Evolutionary conservation across 2,329 filamentous ascomycete genomes (phyloP).

Genomic region (Escovopsis sp.): DNA sequence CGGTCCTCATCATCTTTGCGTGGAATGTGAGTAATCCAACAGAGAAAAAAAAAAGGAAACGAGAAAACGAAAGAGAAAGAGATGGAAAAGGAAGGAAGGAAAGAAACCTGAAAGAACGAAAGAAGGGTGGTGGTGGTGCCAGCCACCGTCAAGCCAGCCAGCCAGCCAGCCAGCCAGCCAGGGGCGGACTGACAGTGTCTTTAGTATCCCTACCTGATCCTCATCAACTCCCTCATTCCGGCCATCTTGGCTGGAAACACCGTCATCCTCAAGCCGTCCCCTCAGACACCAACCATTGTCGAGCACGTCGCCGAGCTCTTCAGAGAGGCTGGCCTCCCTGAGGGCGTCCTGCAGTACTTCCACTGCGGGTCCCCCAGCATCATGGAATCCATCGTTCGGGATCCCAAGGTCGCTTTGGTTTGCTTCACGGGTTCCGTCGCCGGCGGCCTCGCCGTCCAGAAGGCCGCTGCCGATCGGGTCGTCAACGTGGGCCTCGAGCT

Average conservation of each 20-base stretch:
- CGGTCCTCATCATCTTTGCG: slow-evolving; percentile 78
- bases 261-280: slow-evolving; percentile 87
- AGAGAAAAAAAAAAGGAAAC: too few relatives aligned
- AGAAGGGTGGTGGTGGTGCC: too few relatives aligned
- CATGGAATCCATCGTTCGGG: slow-evolving; percentile 65
- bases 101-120: too few relatives aligned
- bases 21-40: slow-evolving; percentile 75
- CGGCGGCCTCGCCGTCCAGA: slow-evolving; percentile 73
- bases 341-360: slow-evolving; percentile 80
- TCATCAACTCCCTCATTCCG: slow-evolving; percentile 84
- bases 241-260: slow-evolving; percentile 83
- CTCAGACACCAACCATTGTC: slow-evolving; percentile 83
- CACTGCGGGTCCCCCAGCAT: slow-evolving; percentile 68
- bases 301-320: slow-evolving; percentile 73
- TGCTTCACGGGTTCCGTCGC: slow-evolving; percentile 92
- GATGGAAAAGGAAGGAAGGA: background rate
- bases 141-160: too few relatives aligned
- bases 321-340: slow-evolving; percentile 62
- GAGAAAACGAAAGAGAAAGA: too few relatives aligned
- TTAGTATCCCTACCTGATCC: slow-evolving; percentile 86
- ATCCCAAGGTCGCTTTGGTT: slow-evolving; percentile 63
- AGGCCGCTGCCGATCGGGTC: slow-evolving; percentile 68
- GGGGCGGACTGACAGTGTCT: slow-evolving; percentile 1
- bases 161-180: too few relatives aligned
- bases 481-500: slow-evolving; percentile 82